A percentile compares a stretch with the other conserved stretches of the same genome.
Evolutionary conservation across 2,329 filamentous ascomycete species (phyloP).

Genomic region (Colletotrichum sp.): DNA sequence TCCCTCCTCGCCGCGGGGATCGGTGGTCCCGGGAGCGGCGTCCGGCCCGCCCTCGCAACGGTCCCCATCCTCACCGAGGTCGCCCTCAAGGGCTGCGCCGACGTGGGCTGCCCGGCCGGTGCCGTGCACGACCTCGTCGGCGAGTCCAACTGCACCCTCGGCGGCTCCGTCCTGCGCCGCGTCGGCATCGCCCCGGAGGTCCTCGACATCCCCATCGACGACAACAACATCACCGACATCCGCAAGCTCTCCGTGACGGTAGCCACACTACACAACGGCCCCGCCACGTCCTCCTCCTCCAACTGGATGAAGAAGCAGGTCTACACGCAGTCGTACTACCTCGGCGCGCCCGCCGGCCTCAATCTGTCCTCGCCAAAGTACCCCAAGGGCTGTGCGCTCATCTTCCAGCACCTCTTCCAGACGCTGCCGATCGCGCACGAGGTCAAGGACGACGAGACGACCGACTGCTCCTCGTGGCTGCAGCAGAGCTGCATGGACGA

Average conservation of each 20-base stretch:
- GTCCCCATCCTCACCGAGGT: conserved; percentile 21
- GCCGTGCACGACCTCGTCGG: conserved; percentile 10
- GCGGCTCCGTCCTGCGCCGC: conserved; percentile 18
- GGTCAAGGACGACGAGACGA: conserved; percentile 11
- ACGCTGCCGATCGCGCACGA: conserved; percentile 17
- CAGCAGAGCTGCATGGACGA: conserved; percentile 22
- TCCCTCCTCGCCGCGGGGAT: conserved; percentile 10
- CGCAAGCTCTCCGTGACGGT: conserved; percentile 17
- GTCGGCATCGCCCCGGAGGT: conserved; percentile 19
- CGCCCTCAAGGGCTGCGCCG: conserved; percentile 11
- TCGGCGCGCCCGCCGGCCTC: conserved; percentile 10
- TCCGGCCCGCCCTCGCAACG: conserved; percentile 12
- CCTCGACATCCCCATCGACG: conserved; percentile 17
- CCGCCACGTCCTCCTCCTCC: neutral
- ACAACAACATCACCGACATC: conserved; percentile 15
- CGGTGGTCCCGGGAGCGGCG: neutral
- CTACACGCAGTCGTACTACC: conserved; percentile 20
- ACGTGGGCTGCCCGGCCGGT: conserved; percentile 13
- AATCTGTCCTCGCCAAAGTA: conserved; percentile 1
- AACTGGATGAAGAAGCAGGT: conserved; percentile 18
- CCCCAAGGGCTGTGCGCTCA: conserved; percentile 17
- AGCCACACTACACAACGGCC: neutral
- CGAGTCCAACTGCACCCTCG: conserved; percentile 20
- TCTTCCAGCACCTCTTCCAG: conserved; percentile 21
- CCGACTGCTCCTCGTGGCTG: conserved; percentile 17